Evolutionary conservation across 495 filamentous ascomycete species (phyloP), one percentile per base, ranked within the genome.

Genomic region (Diplogelasinospora grovesii): DNA sequence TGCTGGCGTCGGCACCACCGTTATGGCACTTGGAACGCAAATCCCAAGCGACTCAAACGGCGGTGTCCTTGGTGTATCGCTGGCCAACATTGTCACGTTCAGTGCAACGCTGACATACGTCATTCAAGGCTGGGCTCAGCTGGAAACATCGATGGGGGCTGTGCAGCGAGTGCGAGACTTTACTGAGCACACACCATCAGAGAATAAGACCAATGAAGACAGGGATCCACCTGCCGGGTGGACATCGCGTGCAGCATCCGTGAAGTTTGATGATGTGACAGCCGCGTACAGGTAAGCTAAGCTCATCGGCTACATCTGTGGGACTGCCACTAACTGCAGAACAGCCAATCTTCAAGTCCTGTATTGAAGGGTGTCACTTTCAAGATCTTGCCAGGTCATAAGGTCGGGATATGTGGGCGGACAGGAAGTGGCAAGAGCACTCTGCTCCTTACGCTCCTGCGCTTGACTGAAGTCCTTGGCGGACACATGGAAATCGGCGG

Each of bases 371-470:
- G 15, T 1, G 3, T 39, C 24, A 30, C 8, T 25, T 25, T 45
- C 3, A 25, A 9, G 4, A 38, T 44, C 6, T 22, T 20, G 8
- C 3, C 41, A 3, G 13, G 41, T 6, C 10, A 21, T 9, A 36
- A 38, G 8, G 1, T 44, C 9, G 41, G 23, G 9, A 36, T 44
- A 11, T 11, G 23, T 45, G 39, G 48, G 5, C 33, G 31, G 6
- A 43, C 42, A 3, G 53, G 53, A 5, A 44, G 38, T 19, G 89
- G 89, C 49, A 96, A 96, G 64, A 89, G 85, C 48, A 89, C 86
- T 3, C 70, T 95, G 36, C 88, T 89, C 3, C 69, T 95, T 48
- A 77, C 86, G 15, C 71, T 95, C 8, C 93, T 96, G 69, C 78
- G 89, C 25, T 86, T 96, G 43, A 92, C 95, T 43, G 88, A 95